phyloP scores from a whole-genome alignment of 2,329 filamentous ascomycete species.

The Cladobotryum mycophilum region DNA sequence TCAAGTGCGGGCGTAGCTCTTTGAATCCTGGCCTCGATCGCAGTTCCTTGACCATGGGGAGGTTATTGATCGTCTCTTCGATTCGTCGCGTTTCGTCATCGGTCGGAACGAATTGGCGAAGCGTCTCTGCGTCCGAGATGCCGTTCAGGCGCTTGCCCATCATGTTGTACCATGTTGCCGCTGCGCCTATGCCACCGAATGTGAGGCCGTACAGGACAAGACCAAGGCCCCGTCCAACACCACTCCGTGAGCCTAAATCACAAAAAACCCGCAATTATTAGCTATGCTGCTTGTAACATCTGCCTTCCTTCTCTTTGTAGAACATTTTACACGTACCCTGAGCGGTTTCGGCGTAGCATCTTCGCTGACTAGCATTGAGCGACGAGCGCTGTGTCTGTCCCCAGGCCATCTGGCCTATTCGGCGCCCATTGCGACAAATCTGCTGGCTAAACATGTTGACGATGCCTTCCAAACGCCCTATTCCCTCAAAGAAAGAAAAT shows the following conservation, averaged over 20 bases:
- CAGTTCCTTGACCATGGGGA: constrained; percentile 66
- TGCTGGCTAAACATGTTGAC: constrained; percentile 18
- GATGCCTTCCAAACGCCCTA: background rate
- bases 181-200: constrained; percentile 27
- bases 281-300: background rate
- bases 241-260: constrained; percentile 12
- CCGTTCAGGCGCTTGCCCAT: constrained; percentile 31
- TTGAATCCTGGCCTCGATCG: constrained; percentile 59
- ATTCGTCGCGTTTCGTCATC: constrained; percentile 53
- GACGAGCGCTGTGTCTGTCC: constrained; percentile 12
- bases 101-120: constrained; percentile 55
- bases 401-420: constrained; percentile 19
- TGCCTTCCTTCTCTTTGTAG: background rate
- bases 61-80: constrained; percentile 67
- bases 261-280: background rate
- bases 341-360: constrained; percentile 20
- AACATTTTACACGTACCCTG: constrained; percentile 18
- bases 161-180: constrained; percentile 31
- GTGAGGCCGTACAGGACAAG: constrained; percentile 24
- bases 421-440: constrained; percentile 19
- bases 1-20: constrained; percentile 80
- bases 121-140: constrained; percentile 62
- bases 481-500: background rate
- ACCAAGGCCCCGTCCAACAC: constrained; percentile 19
- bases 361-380: constrained; percentile 13